These are phyloP conservation scores for Beauveria pseudobassiana DNA, from an alignment of 2,329 filamentous ascomycete genomes.

Conservation along the genomic window DNA sequence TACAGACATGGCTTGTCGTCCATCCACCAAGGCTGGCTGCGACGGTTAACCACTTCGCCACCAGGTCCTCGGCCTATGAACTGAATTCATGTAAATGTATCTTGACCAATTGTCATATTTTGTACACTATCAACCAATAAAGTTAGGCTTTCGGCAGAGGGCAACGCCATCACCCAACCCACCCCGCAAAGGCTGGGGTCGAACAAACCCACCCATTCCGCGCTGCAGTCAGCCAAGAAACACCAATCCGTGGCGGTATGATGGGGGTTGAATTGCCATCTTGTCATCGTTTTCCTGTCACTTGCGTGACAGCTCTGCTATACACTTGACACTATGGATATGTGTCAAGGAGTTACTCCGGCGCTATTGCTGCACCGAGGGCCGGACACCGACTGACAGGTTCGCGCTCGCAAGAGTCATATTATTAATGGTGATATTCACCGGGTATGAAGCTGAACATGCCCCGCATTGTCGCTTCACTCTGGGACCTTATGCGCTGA, in stretches of 20 bases:
- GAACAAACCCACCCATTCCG: background rate
- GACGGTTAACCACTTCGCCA: no score
- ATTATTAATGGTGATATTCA: no score
- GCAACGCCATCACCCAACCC: conserved; percentile 4
- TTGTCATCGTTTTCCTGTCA: background rate
- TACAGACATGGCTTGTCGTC: background rate
- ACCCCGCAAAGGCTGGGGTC: conserved; percentile 9
- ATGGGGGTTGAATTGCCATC: background rate
- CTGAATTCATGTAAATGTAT: no score
- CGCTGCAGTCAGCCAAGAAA: background rate
- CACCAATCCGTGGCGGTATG: background rate
- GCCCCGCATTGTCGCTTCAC: background rate
- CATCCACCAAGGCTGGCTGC: no score
- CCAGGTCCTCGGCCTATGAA: no score
- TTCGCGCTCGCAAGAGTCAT: background rate
- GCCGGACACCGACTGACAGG: background rate
- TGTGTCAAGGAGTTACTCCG: background rate
- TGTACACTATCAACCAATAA: background rate
- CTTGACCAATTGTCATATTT: no score
- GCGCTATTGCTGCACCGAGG: background rate
- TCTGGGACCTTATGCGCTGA: no score
- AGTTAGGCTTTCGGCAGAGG: background rate
- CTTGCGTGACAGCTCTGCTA: background rate
- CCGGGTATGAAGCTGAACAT: background rate
- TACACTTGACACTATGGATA: background rate